Evolutionary conservation across 139 green algal species (phyloP).

Genomic region (Pleodorina starrii): DNA sequence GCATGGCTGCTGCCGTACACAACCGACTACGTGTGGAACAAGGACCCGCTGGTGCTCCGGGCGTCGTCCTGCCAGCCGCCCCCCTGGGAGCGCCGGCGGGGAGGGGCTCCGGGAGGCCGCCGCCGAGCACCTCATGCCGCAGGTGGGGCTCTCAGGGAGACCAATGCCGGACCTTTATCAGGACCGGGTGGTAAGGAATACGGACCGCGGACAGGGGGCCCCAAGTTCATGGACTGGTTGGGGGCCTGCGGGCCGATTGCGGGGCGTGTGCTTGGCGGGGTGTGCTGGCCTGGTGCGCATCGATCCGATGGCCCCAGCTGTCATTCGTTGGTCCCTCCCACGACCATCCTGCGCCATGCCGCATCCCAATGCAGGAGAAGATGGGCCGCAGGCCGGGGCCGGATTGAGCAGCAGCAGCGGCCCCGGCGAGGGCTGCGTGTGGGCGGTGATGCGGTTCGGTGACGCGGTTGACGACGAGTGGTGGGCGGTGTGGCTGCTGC

Average conservation of each 20-base stretch:
- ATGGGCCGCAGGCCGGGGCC: not conserved
- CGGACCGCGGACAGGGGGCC: too few relatives aligned
- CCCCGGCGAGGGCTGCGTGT: conserved; percentile 67
- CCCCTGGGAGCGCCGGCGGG: conserved; percentile 51
- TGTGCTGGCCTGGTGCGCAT: too few relatives aligned
- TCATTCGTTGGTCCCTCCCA: too few relatives aligned
- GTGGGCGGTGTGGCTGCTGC: conserved; percentile 86
- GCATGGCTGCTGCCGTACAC: conserved; percentile 42
- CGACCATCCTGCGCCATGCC: too few relatives aligned
- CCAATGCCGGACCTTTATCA: too few relatives aligned
- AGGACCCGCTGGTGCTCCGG: conserved; percentile 53
- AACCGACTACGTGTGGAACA: conserved; percentile 64
- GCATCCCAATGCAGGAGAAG: too few relatives aligned
- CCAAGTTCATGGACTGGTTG: too few relatives aligned
- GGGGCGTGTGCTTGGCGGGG: too few relatives aligned
- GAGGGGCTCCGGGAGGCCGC: not conserved
- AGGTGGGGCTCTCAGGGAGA: too few relatives aligned
- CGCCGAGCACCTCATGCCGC: conserved; percentile 54
- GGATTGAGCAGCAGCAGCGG: not conserved
- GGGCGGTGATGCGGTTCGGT: conserved; percentile 77
- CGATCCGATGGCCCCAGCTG: too few relatives aligned
- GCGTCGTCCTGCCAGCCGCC: not conserved
- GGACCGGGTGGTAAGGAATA: too few relatives aligned
- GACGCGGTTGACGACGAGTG: conserved; percentile 95
- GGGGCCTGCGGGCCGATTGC: too few relatives aligned